Evolutionary conservation across 179 eudicot species (phyloP).

Genomic region (Monotropa hypopitys): DNA sequence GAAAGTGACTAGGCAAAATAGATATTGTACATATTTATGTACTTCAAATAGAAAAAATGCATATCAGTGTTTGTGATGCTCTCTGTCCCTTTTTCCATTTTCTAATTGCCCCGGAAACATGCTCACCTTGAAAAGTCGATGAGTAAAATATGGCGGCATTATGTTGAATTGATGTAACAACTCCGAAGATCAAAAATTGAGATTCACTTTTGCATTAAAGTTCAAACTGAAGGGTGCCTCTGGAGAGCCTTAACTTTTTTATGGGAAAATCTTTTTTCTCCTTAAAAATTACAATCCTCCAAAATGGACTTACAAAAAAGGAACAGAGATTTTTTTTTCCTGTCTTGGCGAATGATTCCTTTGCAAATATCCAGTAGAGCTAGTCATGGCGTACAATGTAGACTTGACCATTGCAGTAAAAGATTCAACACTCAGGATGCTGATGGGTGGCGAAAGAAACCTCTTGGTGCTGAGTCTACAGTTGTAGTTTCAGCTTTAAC

Average conservation of each 20-base stretch:
- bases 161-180: background rate
- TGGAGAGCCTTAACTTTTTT: background rate
- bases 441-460: constrained; percentile 51
- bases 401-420: constrained; percentile 39
- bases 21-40: too few relatives aligned
- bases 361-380: constrained; percentile 40
- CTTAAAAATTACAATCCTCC: background rate
- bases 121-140: background rate
- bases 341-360: constrained; percentile 12
- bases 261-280: background rate
- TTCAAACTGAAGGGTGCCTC: background rate
- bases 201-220: background rate
- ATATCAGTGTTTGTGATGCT: too few relatives aligned
- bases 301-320: background rate
- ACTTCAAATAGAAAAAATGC: too few relatives aligned
- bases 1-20: too few relatives aligned
- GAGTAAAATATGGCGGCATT: background rate
- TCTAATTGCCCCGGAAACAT: background rate
- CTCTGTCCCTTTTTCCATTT: background rate
- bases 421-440: constrained; percentile 37
- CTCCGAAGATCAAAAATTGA: background rate
- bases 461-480: constrained; percentile 22
- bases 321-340: constrained; percentile 1
- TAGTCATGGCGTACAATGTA: constrained; percentile 34
- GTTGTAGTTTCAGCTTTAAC: constrained; percentile 16